Percentiles rank a stretch among this genome's conserved stretches.
Conservation (phyloP, 23 red algal species). For the Gracilaria gracilis region DNA sequence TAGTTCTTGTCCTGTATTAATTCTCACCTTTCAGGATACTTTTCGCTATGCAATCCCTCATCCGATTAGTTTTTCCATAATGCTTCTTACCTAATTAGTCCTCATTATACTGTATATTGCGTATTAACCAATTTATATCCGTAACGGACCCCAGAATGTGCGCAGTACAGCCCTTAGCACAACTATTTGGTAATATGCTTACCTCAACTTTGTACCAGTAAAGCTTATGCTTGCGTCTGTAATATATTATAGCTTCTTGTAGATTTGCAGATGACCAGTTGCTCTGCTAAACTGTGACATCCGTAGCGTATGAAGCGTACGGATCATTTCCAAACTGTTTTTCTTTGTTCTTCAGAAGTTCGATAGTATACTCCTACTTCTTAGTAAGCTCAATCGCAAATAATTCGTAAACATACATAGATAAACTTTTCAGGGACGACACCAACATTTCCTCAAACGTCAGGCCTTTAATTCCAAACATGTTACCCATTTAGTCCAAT, state of each 20-base stretch:
- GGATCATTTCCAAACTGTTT: neutral
- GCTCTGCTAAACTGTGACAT: neutral
- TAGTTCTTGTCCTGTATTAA: neutral
- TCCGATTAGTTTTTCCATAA: neutral
- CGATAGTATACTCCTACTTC: neutral
- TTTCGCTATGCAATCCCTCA: neutral
- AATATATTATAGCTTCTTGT: neutral
- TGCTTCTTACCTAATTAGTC: neutral
- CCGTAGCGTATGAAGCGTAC: neutral
- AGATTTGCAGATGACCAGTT: neutral
- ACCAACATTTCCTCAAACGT: constrained; percentile 1
- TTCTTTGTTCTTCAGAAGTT: neutral
- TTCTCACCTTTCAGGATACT: neutral
- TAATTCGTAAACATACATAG: neutral
- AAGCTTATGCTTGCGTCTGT: neutral
- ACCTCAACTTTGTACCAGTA: neutral
- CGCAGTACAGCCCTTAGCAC: neutral
- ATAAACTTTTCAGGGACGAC: neutral
- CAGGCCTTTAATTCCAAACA: neutral
- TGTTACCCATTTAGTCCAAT: neutral
- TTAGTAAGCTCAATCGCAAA: neutral
- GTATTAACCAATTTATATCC: neutral
- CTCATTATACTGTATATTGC: neutral
- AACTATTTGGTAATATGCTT: neutral
- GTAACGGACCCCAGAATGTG: neutral